Conservation (phyloP, 108 stramenopile species). For the Stephanodiscus minutulus region DNA sequence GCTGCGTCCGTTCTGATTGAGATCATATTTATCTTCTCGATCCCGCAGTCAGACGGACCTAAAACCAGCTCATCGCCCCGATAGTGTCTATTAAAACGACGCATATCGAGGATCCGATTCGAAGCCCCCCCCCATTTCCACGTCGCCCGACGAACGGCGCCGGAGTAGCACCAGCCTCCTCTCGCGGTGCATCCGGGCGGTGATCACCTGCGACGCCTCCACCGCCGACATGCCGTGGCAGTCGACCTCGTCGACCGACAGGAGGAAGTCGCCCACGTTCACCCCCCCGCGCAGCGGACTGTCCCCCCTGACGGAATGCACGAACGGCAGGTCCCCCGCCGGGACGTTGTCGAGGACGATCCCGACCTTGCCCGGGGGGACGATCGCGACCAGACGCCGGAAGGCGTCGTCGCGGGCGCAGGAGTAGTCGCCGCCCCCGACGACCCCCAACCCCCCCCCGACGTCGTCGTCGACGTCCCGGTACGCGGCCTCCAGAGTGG, state of each 20-base stretch:
- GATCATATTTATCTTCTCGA: no score
- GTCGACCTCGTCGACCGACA: constrained; percentile 19
- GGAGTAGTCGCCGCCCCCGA: background rate
- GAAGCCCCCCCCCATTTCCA: no score
- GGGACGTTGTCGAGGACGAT: constrained; percentile 3
- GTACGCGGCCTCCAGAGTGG: constrained; percentile 35
- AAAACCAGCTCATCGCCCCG: no score
- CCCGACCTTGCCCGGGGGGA: constrained; percentile 9
- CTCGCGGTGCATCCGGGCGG: background rate
- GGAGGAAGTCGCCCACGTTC: constrained; percentile 8
- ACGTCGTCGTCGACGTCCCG: background rate
- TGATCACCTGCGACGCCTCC: constrained; percentile 10
- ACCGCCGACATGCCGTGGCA: constrained; percentile 14
- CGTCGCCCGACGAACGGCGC: no score
- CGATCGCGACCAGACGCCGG: background rate
- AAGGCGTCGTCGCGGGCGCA: background rate
- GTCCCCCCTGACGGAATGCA: background rate
- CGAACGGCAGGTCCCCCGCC: constrained; percentile 1
- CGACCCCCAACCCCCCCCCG: no score
- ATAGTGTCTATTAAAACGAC: no score
- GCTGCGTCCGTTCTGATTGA: no score
- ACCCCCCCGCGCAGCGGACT: background rate
- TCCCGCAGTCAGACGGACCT: no score
- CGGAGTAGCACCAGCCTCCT: constrained; percentile 5
- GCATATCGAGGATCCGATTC: no score